Conservation (phyloP, 2,329 filamentous ascomycete species). For the Chaetomium strumarium region DNA sequence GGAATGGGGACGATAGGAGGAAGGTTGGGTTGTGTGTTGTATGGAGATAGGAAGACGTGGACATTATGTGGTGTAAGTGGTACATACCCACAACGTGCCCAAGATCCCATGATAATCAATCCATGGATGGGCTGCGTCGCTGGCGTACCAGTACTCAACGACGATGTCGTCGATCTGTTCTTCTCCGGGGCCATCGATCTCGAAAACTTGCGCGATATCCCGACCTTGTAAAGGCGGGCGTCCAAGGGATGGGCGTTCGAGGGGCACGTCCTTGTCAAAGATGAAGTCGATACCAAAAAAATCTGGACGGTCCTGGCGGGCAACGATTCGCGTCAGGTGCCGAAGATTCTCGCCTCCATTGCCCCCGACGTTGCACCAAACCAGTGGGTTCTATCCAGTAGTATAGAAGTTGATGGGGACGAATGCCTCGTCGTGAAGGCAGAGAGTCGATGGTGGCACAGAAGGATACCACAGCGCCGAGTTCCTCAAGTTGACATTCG, state of each 20-base stretch:
- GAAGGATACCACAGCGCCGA: constrained; percentile 2
- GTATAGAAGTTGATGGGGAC: neutral
- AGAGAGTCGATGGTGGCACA: neutral
- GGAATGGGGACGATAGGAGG: no score
- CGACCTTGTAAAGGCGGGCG: neutral
- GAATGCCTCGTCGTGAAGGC: constrained; percentile 1
- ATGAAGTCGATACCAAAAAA: neutral
- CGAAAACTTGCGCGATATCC: neutral
- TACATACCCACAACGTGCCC: no score
- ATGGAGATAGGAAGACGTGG: no score
- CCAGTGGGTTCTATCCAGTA: neutral
- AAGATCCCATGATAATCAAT: no score
- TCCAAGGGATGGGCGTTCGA: neutral
- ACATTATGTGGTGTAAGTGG: no score
- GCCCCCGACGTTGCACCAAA: constrained; percentile 1
- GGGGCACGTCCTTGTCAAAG: neutral
- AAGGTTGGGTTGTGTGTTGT: no score
- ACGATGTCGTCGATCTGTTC: constrained; percentile 4
- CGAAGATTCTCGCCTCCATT: neutral
- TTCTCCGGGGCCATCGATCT: constrained; percentile 1
- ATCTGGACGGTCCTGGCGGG: neutral
- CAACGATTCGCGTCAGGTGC: neutral
- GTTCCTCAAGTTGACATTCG: neutral
- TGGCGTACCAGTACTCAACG: no score
- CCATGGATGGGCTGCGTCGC: no score